These are phyloP conservation scores for Podospora pseudopauciseta DNA, from an alignment of 495 filamentous ascomycete species.

Conservation along the genomic window DNA sequence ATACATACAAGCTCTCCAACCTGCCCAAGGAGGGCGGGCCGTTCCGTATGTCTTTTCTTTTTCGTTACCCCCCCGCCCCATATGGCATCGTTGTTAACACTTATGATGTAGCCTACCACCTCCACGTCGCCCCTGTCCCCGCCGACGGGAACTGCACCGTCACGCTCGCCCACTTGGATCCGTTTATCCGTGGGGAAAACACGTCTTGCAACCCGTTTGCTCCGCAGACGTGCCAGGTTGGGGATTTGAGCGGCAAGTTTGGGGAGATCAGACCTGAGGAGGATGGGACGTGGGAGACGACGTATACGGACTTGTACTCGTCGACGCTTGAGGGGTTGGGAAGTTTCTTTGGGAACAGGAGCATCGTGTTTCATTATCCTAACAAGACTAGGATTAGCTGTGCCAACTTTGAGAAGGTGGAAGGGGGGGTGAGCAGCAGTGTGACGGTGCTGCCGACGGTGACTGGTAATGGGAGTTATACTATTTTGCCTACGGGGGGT, in stretches of 20 bases:
- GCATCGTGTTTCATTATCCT: constrained; percentile 68
- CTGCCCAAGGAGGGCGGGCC: constrained; percentile 64
- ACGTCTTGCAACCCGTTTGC: constrained; percentile 58
- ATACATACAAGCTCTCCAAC: constrained; percentile 60
- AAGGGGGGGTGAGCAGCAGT: constrained; percentile 9
- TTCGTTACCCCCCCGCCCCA: not conserved
- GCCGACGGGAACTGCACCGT: constrained; percentile 73
- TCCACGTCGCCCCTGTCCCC: constrained; percentile 72
- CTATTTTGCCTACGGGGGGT: not conserved
- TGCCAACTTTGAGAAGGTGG: constrained; percentile 57
- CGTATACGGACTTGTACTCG: constrained; percentile 65
- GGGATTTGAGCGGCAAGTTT: constrained; percentile 82
- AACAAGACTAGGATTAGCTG: constrained; percentile 71
- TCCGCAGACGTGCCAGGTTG: constrained; percentile 73
- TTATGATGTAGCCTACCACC: constrained; percentile 64
- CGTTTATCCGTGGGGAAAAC: constrained; percentile 56
- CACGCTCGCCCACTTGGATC: constrained; percentile 59
- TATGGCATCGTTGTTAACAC: constrained; percentile 7
- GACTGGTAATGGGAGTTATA: not conserved
- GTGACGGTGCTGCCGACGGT: not conserved
- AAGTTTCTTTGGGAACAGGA: constrained; percentile 76
- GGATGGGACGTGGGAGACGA: constrained; percentile 37
- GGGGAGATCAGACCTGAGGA: constrained; percentile 52
- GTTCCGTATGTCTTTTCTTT: constrained; percentile 56
- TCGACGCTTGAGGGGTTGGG: constrained; percentile 53